phyloP scores from a whole-genome alignment of 352 stramenopile species.

The Phytophthora constricta region DNA sequence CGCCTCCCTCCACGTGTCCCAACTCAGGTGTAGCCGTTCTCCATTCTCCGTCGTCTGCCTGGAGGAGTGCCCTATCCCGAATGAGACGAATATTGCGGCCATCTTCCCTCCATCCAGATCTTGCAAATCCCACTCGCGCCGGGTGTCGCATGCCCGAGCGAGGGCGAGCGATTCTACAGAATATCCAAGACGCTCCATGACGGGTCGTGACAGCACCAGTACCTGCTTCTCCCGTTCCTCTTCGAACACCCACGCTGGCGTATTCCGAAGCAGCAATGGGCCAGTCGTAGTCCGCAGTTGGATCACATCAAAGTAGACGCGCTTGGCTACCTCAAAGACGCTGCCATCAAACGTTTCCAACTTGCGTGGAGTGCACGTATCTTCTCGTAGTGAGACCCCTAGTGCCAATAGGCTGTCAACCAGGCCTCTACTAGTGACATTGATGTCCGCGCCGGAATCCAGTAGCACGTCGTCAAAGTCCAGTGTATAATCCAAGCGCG shows the following conservation, averaged over 20 bases:
- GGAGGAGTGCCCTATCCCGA: background rate
- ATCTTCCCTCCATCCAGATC: background rate
- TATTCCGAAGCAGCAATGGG: constrained; percentile 5
- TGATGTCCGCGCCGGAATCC: constrained; percentile 6
- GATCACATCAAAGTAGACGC: background rate
- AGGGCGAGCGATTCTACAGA: background rate
- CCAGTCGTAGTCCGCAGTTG: background rate
- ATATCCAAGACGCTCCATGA: background rate
- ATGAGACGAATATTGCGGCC: background rate
- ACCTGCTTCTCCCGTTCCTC: too few species aligned
- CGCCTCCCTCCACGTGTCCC: background rate
- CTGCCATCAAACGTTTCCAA: background rate
- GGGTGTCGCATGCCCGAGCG: background rate
- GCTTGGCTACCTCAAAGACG: background rate
- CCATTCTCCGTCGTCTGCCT: background rate
- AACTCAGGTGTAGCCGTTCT: background rate
- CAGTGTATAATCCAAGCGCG: background rate
- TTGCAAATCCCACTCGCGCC: constrained; percentile 10
- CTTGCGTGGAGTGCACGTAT: background rate
- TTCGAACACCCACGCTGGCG: background rate
- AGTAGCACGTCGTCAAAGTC: constrained; percentile 7
- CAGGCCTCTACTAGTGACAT: background rate
- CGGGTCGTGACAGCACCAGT: background rate
- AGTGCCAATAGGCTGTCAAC: background rate
- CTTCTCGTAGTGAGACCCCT: background rate